phyloP scores from a whole-genome alignment of 352 stramenopile species.

The Phytophthora litchii region DNA sequence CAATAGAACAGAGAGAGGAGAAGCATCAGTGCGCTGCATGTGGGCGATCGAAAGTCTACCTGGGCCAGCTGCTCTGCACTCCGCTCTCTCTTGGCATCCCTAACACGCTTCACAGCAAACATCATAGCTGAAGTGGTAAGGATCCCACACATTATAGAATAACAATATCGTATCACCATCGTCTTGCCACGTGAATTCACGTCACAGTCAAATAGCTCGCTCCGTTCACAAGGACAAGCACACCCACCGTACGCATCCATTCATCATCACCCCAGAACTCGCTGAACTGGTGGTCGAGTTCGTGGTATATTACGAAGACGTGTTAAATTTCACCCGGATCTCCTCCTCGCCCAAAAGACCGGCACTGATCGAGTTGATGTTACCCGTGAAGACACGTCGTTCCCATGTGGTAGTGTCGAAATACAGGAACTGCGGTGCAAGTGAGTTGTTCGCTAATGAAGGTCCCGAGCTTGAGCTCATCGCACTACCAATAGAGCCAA shows the following conservation, averaged over 20 bases:
- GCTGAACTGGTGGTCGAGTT: slow-evolving; percentile 29
- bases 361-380: slow-evolving; percentile 84
- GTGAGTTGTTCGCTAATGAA: slow-evolving; percentile 41
- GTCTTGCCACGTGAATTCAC: slow-evolving; percentile 26
- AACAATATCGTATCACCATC: slow-evolving; percentile 31
- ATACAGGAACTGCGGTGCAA: slow-evolving; percentile 92
- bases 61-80: slow-evolving; percentile 29
- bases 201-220: slow-evolving; percentile 11
- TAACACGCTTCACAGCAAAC: slow-evolving; percentile 33
- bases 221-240: not conserved
- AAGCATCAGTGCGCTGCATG: slow-evolving; percentile 29
- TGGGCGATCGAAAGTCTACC: slow-evolving; percentile 39
- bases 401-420: slow-evolving; percentile 97
- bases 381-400: slow-evolving; percentile 92
- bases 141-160: slow-evolving; percentile 27
- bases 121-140: slow-evolving; percentile 27
- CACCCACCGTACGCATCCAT: slow-evolving; percentile 9
- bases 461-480: slow-evolving; percentile 36
- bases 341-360: slow-evolving; percentile 94
- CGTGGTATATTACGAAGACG: slow-evolving; percentile 69
- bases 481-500: slow-evolving; percentile 74
- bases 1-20: slow-evolving; percentile 41
- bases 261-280: slow-evolving; percentile 15
- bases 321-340: slow-evolving; percentile 95
- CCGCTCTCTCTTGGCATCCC: slow-evolving; percentile 22